Base-by-base conservation (phyloP, 768 basidiomycete genomes). In the Paxillus rubicundulus region DNA sequence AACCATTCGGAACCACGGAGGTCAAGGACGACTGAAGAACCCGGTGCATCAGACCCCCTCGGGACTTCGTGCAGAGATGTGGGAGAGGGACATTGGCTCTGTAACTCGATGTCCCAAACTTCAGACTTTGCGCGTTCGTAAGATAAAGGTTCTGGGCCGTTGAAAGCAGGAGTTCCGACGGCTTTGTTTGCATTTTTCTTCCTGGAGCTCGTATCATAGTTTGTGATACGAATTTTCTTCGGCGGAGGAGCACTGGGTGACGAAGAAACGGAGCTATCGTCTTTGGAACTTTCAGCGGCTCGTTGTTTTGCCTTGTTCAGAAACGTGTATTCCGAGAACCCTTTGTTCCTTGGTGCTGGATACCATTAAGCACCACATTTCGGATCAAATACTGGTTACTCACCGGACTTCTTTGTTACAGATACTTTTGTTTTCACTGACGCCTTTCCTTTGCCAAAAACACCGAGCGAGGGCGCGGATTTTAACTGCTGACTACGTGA, bases 81-180 rank as follows among this genome's bases (percentile, higher is more conserved):
- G 52, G 66, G 52, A 27, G 65, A 63, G 52, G 66, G 52, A 27
- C 62, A 55, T 27, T 55, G 52, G 50, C 65, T 60, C 48, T 75
- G 72, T 13, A 64, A 43, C 58, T 85, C 84, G 27, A 85, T 81
- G 54, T 78, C 80, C 84, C 84, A 85, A 8, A 78, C 58, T 17
- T 74, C 70, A 9, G 84, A 84, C 49, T 61, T 67, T 2, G 60
- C 58, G 37, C 13, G 24, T 18, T 47, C 32, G 13, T 48, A 48
- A 36, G 44, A 48, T 33, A 53, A 12, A 12, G 17, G 46, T 49
- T 39, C 53, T 33, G 36, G 18, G 36, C 33, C 16, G n/a, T 47
- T 38, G 28, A 21, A 16, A 17, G 36, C 28, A 5, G 38, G 3
- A 5, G 27, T 27, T 47, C 50, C 20, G 5, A 36, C 16, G 16